Percentiles rank a stretch among this genome's conserved stretches.
Evolutionary conservation across 192 early-diverging fungal species (phyloP).

Genomic region (Rhizophagus clarus): DNA sequence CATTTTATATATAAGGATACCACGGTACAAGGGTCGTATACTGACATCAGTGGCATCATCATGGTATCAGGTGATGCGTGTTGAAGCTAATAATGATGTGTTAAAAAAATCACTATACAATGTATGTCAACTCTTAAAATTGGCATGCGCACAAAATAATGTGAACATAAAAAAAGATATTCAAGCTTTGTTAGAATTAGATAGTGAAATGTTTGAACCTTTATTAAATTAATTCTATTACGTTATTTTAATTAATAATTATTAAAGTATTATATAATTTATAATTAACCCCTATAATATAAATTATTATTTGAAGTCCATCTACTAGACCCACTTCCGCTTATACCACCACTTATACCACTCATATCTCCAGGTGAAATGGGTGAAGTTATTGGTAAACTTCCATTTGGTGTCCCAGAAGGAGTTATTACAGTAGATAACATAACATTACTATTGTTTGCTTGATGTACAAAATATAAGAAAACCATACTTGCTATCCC

Average conservation of each 20-base stretch:
- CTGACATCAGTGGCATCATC: constrained; percentile 15
- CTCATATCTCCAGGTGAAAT: not conserved
- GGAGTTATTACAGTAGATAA: not conserved
- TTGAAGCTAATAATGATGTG: not conserved
- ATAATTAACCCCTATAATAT: too few species aligned
- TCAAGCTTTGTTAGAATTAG: not conserved
- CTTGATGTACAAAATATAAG: constrained; percentile 70
- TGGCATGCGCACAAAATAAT: not conserved
- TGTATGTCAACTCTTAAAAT: constrained; percentile 15
- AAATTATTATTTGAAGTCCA: not conserved
- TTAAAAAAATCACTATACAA: constrained; percentile 4
- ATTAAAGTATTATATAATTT: too few species aligned
- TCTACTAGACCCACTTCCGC: not conserved
- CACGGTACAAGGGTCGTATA: constrained; percentile 14
- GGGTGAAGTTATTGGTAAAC: not conserved
- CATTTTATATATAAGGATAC: not conserved
- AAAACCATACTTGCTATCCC: constrained; percentile 72
- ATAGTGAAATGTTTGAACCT: not conserved
- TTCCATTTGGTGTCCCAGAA: not conserved
- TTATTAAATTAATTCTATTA: not conserved
- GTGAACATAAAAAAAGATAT: not conserved
- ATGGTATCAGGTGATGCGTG: not conserved
- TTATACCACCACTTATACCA: not conserved
- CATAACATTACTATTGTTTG: constrained; percentile 44
- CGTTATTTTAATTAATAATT: too few species aligned